These are phyloP conservation scores for Babesia divergens DNA, from an alignment of 169 alveolate species.

Conservation along the genomic window DNA sequence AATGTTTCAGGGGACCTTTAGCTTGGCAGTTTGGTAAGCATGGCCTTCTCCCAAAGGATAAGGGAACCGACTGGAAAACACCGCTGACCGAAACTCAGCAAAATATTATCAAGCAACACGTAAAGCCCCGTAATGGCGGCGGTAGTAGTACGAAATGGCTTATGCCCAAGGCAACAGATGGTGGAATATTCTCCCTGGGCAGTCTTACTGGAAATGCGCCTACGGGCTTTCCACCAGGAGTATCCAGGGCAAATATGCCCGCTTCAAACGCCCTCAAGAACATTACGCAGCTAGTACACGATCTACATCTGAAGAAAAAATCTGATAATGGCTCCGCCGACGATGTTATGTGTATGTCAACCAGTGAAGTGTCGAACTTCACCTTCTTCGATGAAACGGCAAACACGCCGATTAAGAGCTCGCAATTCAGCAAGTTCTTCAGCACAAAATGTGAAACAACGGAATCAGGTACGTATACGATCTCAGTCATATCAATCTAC, in stretches of 20 bases:
- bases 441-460: not conserved
- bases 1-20: not conserved
- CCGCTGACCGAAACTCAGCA: not conserved
- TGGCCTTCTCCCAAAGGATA: not conserved
- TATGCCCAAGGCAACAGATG: constrained; percentile 17
- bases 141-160: not conserved
- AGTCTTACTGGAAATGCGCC: constrained; percentile 2
- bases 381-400: constrained; percentile 58
- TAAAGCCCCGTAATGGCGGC: not conserved
- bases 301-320: constrained; percentile 27
- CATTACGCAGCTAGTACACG: constrained; percentile 35
- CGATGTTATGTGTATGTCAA: constrained; percentile 33
- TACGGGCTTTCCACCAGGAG: not conserved
- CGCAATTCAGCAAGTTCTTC: constrained; percentile 61
- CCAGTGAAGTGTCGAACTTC: constrained; percentile 51
- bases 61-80: not conserved
- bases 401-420: constrained; percentile 37
- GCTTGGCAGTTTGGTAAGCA: not conserved
- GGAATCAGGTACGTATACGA: not conserved
- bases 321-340: not conserved
- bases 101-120: not conserved
- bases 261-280: constrained; percentile 26
- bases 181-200: constrained; percentile 64
- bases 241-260: not conserved
- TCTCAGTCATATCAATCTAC: not conserved